phyloP scores from a whole-genome alignment of 768 basidiomycete genomes.

The Suillus tomentosus region DNA sequence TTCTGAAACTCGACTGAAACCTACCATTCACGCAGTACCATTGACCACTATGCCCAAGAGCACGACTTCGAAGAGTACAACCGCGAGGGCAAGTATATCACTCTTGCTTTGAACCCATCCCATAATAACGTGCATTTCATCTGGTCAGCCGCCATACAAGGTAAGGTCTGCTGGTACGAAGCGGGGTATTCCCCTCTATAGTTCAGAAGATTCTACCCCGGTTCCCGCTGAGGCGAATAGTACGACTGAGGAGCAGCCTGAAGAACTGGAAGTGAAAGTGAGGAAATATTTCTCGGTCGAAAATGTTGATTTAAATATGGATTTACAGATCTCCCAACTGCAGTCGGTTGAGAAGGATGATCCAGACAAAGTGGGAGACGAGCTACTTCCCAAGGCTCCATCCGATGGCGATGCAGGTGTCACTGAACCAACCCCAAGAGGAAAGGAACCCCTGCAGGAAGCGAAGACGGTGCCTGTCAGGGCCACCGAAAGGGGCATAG shows the following conservation, averaged over 20 bases:
- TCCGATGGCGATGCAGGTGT: not conserved
- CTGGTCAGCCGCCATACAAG: slow-evolving; percentile 7
- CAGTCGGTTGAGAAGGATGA: not conserved
- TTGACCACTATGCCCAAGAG: not conserved
- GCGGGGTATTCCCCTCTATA: not conserved
- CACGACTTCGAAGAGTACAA: not conserved
- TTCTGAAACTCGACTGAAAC: not conserved
- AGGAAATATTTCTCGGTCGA: not conserved
- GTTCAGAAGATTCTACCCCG: not conserved
- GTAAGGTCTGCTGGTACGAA: slow-evolving; percentile 4
- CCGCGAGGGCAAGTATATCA: not conserved
- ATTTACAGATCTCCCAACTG: not conserved
- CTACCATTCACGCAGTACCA: not conserved
- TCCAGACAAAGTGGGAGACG: no score
- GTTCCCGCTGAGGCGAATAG: no score
- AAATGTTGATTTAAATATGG: not conserved
- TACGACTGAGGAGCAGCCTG: not conserved
- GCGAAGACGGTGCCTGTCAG: not conserved
- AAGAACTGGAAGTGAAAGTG: not conserved
- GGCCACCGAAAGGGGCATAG: not conserved
- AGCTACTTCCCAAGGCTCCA: not conserved
- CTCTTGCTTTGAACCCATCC: not conserved
- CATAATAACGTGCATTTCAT: not conserved
- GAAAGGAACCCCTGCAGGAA: not conserved
- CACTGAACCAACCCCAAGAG: not conserved